Evolutionary conservation across 2,329 filamentous ascomycete genomes (phyloP).

Genomic region (Byssoonygena ceratinophila): DNA sequence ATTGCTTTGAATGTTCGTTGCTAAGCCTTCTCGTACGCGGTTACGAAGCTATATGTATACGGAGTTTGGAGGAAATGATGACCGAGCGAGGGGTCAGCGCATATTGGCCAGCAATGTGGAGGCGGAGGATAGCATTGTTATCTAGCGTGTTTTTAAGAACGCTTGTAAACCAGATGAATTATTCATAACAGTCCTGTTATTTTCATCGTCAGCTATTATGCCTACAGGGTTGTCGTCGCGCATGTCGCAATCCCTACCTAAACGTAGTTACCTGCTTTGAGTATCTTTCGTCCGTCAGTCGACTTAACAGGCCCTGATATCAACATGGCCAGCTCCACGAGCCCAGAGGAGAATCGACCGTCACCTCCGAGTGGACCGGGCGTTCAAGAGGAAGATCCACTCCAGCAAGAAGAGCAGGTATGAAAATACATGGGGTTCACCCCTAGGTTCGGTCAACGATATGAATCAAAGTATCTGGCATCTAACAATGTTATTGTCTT

Average conservation of each 20-base stretch:
- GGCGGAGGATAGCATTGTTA: constrained; percentile 4
- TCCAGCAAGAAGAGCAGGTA: not conserved
- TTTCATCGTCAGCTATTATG: not conserved
- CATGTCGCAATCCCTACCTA: not conserved
- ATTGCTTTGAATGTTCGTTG: too few relatives aligned
- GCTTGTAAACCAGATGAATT: not conserved
- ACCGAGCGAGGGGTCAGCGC: not conserved
- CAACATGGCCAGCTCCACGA: not conserved
- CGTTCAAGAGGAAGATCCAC: not conserved
- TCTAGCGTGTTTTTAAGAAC: not conserved
- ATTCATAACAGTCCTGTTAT: not conserved
- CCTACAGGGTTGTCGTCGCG: not conserved
- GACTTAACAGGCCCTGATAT: not conserved
- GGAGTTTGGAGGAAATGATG: not conserved
- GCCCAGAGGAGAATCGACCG: not conserved
- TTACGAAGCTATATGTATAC: too few relatives aligned
- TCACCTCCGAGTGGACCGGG: not conserved
- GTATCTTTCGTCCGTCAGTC: not conserved
- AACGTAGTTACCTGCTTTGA: not conserved
- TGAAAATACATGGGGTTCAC: not conserved
- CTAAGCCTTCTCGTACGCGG: too few relatives aligned
- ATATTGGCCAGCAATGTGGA: not conserved
- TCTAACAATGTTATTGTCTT: not conserved
- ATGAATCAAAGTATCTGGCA: not conserved
- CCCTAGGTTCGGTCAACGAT: not conserved